Evolutionary conservation across 768 basidiomycete species (phyloP), one percentile per base, ranked within the genome.

Genomic region (Kwoniella mangroviensis): DNA sequence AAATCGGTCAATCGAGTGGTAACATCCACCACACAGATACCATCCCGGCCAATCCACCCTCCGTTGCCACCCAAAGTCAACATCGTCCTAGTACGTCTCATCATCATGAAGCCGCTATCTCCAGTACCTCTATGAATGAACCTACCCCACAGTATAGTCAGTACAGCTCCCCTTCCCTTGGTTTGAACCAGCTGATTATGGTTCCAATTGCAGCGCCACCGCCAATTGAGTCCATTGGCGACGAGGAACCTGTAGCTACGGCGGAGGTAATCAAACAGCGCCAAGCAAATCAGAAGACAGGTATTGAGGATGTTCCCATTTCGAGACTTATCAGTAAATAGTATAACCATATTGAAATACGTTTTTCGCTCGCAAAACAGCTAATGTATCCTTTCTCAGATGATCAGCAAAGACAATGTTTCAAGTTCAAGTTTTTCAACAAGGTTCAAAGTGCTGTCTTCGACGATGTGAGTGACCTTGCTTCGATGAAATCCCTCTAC

Each of bases 351-450:
- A 79, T 63, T 51, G n/a, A 68, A 49, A 19, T 49, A 0, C 6
- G 21, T 4, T 52, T 28, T 55, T 28, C 34, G 22, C 17, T 56
- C 28, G 40, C 53, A 12, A 68, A 41, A 67, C 4, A 42, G 15
- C n/a, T 28, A 28, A 68, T 52, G 24, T 11, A 10, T 57, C 40
- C 43, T 62, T 61, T 69, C 68, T 57, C 71, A 96, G 95, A 93
- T 61, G 92, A 94, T 77, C 86, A 89, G 17, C 94, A 91, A 82
- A 88, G 92, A 17, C 85, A 86, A 0, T 84, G 93, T 1, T 97
- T 95, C 87, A 91, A 91, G 77, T 97, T 95, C 73, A 89, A 89
- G 0, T 88, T 91, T 3, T 98, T 98, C 86, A 98, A 98, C 80
- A 90, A 91, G 3, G 88, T 98, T 22, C 96, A 99, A 75, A 93